Base-by-base conservation (phyloP, 176 grass and related monocot species). In the Carex kokanica region DNA sequence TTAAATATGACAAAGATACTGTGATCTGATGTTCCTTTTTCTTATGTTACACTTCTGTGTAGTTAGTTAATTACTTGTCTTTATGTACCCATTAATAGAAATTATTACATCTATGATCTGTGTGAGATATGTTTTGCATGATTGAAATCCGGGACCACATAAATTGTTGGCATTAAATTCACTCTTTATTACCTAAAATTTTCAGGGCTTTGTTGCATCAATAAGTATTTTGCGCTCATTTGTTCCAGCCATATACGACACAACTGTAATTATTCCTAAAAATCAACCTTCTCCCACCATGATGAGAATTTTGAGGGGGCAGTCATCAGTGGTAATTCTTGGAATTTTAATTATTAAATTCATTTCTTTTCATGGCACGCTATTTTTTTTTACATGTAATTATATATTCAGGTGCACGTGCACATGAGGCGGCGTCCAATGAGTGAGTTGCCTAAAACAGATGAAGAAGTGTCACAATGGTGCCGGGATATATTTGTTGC, bases 191-290 rank as follows among this genome's bases (percentile, higher is more conserved):
- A 69, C 31, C n/a, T 61, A 61, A 86, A 86, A 85, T 66, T 88
- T 60, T 34, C 84, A 97, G 94, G 94, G 94, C 59, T 97, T 97
- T 68, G 94, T 97, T 78, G 91, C 94, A 83, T 92, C 94, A 69
- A 90, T 97, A 81, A 94, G 78, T 83, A 89, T 89, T 49, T 92
- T 97, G 92, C 90, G 92, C 7, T 68, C 89, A 87, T 97, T 94
- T 84, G 94, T 97, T 59, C 94, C 94, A 86, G 92, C 94, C 84
- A 88, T 97, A 62, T 94, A 92, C n/a, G 94, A 97, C 45, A 87
- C 90, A 78, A 97, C 94, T 71, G 94, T 97, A 70, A 89, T 88
- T 72, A 91, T 97, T 92, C 94, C 94, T 29, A 78, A 92, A 87
- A 81, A 94, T 88, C 89, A 93, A 83, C 94, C 92, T 78, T 74